phyloP scores from a whole-genome alignment of 768 basidiomycete genomes.

The Boletus sensibilis region DNA sequence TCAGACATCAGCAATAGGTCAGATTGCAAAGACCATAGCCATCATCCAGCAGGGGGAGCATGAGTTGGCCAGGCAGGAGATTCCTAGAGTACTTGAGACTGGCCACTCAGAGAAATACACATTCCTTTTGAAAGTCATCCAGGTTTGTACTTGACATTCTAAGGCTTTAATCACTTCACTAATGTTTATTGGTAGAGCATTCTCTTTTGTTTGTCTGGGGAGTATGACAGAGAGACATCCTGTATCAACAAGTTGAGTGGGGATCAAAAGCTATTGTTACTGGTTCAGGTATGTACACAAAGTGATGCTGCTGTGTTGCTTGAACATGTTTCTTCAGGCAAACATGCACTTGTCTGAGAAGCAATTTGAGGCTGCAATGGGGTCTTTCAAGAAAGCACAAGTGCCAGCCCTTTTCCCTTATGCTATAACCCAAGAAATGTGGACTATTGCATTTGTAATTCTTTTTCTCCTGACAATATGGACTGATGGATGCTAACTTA shows the following conservation, averaged over 20 bases:
- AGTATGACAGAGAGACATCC: not conserved
- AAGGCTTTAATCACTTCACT: not conserved
- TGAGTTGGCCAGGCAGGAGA: conserved; percentile 2
- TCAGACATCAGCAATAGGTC: conserved; percentile 14
- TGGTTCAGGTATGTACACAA: conserved; percentile 12
- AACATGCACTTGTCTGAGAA: conserved; percentile 12
- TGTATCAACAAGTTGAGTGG: not conserved
- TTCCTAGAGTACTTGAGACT: not conserved
- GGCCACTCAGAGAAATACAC: not conserved
- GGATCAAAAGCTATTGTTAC: conserved; percentile 2
- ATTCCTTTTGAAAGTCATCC: conserved; percentile 9
- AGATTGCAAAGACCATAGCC: conserved; percentile 14
- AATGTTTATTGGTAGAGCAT: conserved; percentile 8
- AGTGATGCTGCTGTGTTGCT: no score
- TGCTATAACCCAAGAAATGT: conserved; percentile 14
- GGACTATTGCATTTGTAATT: conserved; percentile 14
- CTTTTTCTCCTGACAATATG: not conserved
- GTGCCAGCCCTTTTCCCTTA: conserved; percentile 15
- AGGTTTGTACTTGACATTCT: conserved; percentile 1
- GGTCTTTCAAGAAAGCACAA: conserved; percentile 6
- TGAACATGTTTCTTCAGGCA: conserved; percentile 2
- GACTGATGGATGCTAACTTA: not conserved
- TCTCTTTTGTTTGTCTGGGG: conserved; percentile 11
- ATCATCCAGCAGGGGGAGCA: not conserved
- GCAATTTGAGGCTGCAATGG: conserved; percentile 6